These are phyloP conservation scores for Aspergillus sp. DNA, from an alignment of 2,329 filamentous ascomycete genomes.

Conservation along the genomic window DNA sequence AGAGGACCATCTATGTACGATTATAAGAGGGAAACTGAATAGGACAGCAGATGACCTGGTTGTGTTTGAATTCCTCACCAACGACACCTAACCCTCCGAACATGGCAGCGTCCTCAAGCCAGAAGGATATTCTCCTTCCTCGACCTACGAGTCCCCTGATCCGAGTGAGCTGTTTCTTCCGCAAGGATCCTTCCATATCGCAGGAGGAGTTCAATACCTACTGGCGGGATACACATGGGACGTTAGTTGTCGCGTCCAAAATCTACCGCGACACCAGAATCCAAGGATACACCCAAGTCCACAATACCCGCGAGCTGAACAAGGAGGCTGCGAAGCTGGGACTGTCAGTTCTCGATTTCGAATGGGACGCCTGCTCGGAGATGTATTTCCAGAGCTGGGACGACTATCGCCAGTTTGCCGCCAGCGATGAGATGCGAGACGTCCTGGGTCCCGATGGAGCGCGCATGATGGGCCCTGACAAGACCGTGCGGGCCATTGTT, in stretches of 20 bases:
- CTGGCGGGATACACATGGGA: neutral
- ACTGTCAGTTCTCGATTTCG: neutral
- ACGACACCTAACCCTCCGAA: too few species aligned
- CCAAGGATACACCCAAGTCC: neutral
- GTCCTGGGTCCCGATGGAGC: neutral
- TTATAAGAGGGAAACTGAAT: too few species aligned
- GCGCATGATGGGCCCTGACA: neutral
- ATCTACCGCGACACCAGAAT: neutral
- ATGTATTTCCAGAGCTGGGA: neutral
- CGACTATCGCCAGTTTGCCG: neutral
- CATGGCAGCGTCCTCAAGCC: too few species aligned
- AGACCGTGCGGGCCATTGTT: neutral
- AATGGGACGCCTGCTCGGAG: neutral
- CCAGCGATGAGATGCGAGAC: neutral
- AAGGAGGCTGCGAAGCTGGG: neutral
- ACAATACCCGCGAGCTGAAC: neutral
- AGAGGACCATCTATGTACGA: too few species aligned
- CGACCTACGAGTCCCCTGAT: neutral
- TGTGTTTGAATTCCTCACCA: too few species aligned
- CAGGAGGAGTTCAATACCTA: neutral
- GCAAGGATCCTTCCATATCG: neutral
- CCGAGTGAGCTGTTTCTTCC: neutral
- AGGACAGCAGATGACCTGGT: too few species aligned
- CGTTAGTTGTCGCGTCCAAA: neutral
- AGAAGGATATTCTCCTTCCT: neutral